Evolutionary conservation across 768 basidiomycete species (phyloP).

Genomic region (Amanita thiersii): DNA sequence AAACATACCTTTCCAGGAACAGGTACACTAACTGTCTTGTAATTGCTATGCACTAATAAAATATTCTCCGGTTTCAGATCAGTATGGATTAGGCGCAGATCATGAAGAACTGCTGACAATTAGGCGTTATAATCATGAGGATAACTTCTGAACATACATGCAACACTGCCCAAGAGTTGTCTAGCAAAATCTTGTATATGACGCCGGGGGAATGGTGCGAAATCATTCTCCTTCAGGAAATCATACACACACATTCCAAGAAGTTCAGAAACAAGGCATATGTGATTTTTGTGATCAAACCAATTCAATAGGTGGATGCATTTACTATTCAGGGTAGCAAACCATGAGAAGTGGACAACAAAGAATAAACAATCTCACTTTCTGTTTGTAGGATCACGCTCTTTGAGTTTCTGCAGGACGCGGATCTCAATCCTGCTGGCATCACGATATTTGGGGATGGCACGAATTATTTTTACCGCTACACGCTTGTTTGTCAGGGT

Average conservation of each 20-base stretch:
- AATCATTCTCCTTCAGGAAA: conserved; percentile 96
- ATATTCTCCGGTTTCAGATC: conserved; percentile 99
- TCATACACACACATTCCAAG: conserved; percentile 98
- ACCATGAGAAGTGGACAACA: conserved; percentile 9
- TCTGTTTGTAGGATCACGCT: conserved; percentile 78
- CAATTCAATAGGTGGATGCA: conserved; percentile 92
- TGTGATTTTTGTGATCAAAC: conserved; percentile 97
- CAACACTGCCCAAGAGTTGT: conserved; percentile 86
- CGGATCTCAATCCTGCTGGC: conserved; percentile 97
- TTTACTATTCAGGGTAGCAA: conserved; percentile 63
- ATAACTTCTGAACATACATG: conserved; percentile 55
- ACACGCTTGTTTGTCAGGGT: conserved; percentile 67
- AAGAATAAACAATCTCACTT: conserved; percentile 50
- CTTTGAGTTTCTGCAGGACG: conserved; percentile 85
- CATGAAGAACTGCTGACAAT: conserved; percentile 70
- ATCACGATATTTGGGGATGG: conserved; percentile 97
- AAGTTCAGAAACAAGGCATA: conserved; percentile 93
- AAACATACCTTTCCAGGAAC: conserved; percentile 56
- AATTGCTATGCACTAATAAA: conserved; percentile 82
- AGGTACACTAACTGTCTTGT: conserved; percentile 49
- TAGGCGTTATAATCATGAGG: conserved; percentile 4
- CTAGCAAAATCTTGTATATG: conserved; percentile 96
- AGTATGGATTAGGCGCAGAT: conserved; percentile 88
- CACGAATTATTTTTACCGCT: conserved; percentile 98
- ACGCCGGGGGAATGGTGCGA: conserved; percentile 89